Percentiles rank a stretch among this genome's conserved stretches.
Evolutionary conservation across 2,329 filamentous ascomycete species (phyloP).

Genomic region (Delphinella strobiligena): DNA sequence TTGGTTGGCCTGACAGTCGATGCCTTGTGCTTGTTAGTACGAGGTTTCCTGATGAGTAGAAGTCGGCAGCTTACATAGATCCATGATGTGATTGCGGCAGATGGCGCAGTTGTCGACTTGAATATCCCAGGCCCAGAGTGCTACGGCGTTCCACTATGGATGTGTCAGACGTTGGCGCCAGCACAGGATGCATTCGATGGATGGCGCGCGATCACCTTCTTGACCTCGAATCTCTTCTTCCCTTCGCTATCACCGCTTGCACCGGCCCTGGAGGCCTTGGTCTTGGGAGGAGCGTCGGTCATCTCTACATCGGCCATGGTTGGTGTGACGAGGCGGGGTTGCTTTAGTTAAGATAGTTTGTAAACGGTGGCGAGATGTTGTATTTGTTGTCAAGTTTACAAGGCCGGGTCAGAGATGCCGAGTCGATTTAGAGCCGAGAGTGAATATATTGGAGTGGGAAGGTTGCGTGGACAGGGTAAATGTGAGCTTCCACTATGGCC

Average conservation of each 20-base stretch:
- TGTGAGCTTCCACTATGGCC: too few species aligned
- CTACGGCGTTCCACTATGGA: conserved; percentile 88
- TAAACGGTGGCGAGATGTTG: too few species aligned
- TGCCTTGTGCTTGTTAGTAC: conserved; percentile 43
- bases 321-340: too few species aligned
- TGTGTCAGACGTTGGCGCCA: not conserved
- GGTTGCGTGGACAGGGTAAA: too few species aligned
- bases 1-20: conserved; percentile 98
- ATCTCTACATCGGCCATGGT: conserved; percentile 93
- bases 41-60: not conserved
- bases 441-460: too few species aligned
- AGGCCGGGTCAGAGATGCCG: too few species aligned
- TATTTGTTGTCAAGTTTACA: too few species aligned
- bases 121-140: conserved; percentile 98
- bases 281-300: conserved; percentile 62
- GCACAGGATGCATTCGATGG: conserved; percentile 11
- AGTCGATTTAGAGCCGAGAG: too few species aligned
- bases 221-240: conserved; percentile 97
- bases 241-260: conserved; percentile 46
- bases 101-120: conserved; percentile 99
- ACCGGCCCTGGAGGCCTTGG: conserved; percentile 38
- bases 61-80: conserved; percentile 58
- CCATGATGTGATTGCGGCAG: conserved; percentile 99
- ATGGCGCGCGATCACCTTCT: conserved; percentile 58
- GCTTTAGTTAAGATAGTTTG: too few species aligned